These are phyloP conservation scores for Escovopsis sp. DNA, from an alignment of 2,329 filamentous ascomycete genomes.

Conservation along the genomic window DNA sequence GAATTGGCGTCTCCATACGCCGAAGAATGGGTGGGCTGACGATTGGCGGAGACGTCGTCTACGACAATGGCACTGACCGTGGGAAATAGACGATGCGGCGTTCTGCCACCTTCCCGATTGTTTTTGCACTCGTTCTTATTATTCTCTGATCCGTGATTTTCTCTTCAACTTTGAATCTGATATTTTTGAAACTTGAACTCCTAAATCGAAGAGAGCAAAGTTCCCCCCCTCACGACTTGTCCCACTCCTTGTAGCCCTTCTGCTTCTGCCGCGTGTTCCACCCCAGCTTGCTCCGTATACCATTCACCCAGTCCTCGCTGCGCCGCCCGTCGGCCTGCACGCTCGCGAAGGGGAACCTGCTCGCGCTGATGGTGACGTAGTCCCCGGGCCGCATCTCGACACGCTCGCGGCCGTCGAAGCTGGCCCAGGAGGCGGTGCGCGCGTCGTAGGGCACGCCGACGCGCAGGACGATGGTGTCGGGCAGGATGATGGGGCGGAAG, in stretches of 20 bases:
- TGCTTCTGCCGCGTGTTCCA: slow-evolving; percentile 73
- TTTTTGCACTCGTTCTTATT: too few species aligned
- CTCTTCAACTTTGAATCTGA: too few species aligned
- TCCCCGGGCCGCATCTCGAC: slow-evolving; percentile 65
- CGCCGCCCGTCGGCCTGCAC: slow-evolving; percentile 54
- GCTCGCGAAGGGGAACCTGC: slow-evolving; percentile 63
- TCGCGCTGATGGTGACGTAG: slow-evolving; percentile 73
- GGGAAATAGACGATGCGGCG: too few species aligned
- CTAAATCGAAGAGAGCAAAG: too few species aligned
- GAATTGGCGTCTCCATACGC: too few species aligned
- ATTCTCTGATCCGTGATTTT: too few species aligned
- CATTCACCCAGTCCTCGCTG: slow-evolving; percentile 70
- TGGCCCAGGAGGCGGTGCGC: slow-evolving; percentile 84
- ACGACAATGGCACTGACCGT: too few species aligned
- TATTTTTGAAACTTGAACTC: too few species aligned
- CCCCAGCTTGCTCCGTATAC: slow-evolving; percentile 61
- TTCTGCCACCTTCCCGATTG: too few species aligned
- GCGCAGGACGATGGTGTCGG: slow-evolving; percentile 86
- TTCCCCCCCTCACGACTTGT: slow-evolving; percentile 8
- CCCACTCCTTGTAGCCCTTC: slow-evolving; percentile 42
- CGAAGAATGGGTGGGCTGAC: too few species aligned
- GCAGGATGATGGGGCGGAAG: slow-evolving; percentile 90
- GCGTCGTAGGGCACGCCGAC: slow-evolving; percentile 92
- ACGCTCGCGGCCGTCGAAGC: slow-evolving; percentile 86
- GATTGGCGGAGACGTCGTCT: too few species aligned